Evolutionary conservation across 139 green algal species (phyloP).

Genomic region (Ulvella scutata): DNA sequence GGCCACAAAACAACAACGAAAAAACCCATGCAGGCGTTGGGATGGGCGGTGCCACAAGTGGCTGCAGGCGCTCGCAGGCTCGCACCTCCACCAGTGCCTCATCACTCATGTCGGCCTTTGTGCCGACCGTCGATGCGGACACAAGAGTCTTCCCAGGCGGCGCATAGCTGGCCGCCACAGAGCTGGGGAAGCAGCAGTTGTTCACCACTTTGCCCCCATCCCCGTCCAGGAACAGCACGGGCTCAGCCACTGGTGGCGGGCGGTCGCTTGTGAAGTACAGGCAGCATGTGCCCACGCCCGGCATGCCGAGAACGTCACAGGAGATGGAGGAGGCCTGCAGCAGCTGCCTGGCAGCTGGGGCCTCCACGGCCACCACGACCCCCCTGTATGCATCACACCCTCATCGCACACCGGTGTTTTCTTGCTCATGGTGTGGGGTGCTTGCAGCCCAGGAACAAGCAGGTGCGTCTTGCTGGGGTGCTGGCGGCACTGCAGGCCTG

Average conservation of each 20-base stretch:
- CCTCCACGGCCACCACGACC: constrained; percentile 73
- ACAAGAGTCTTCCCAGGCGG: constrained; percentile 70
- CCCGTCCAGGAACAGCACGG: constrained; percentile 87
- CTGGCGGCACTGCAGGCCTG: too few species aligned
- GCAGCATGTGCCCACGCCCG: constrained; percentile 65
- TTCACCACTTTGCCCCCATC: constrained; percentile 66
- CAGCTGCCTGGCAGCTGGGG: constrained; percentile 45
- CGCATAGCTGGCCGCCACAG: constrained; percentile 70
- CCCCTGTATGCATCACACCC: constrained; percentile 33
- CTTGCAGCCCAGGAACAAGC: too few species aligned
- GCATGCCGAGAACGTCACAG: constrained; percentile 28
- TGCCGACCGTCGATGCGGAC: constrained; percentile 77
- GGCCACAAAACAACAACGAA: not conserved
- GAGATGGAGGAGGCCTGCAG: constrained; percentile 32
- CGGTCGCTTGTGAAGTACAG: constrained; percentile 63
- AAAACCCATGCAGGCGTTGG: not conserved
- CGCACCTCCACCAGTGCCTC: constrained; percentile 33
- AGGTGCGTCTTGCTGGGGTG: too few species aligned
- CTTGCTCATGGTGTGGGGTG: not conserved
- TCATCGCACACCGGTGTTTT: not conserved
- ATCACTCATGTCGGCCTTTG: constrained; percentile 47
- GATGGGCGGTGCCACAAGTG: not conserved
- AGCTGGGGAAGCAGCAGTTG: constrained; percentile 90
- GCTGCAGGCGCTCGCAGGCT: not conserved
- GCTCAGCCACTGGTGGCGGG: constrained; percentile 23